phyloP scores from a whole-genome alignment of 345 rosid species.

The Punica granatum region DNA sequence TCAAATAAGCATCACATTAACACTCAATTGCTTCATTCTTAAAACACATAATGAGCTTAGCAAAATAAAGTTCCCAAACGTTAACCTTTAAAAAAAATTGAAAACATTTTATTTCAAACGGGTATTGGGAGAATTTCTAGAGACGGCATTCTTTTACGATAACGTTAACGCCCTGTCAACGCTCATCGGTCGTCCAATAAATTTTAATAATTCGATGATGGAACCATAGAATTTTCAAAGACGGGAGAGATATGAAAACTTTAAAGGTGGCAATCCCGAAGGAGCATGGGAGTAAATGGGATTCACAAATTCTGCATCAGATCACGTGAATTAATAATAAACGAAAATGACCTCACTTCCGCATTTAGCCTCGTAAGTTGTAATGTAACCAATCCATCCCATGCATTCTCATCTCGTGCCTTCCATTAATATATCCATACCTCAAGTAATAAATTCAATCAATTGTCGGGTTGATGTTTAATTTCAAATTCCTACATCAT shows the following conservation, averaged over 20 bases:
- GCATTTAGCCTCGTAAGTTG: neutral
- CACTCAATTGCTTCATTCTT: too few relatives aligned
- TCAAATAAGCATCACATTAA: too few relatives aligned
- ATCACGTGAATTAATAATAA: constrained; percentile 4
- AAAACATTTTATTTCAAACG: too few relatives aligned
- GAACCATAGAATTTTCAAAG: too few relatives aligned
- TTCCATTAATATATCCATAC: neutral
- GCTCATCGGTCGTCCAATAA: too few relatives aligned
- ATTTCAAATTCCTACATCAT: neutral
- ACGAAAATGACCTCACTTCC: neutral
- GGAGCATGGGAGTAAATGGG: neutral
- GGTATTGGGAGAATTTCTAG: too few relatives aligned
- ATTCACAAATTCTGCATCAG: constrained; percentile 1
- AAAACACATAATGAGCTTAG: too few relatives aligned
- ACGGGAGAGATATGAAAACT: neutral
- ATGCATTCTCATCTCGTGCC: constrained; percentile 4
- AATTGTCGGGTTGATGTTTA: neutral
- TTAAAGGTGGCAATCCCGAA: neutral
- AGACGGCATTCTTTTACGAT: too few relatives aligned
- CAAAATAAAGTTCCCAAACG: too few relatives aligned
- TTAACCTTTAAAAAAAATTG: too few relatives aligned
- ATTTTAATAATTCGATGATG: too few relatives aligned
- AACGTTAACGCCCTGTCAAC: too few relatives aligned
- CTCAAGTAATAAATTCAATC: neutral
- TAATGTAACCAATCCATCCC: neutral